Conservation (phyloP, 2,329 filamentous ascomycete species). For the Colletotrichum plurivorum region DNA sequence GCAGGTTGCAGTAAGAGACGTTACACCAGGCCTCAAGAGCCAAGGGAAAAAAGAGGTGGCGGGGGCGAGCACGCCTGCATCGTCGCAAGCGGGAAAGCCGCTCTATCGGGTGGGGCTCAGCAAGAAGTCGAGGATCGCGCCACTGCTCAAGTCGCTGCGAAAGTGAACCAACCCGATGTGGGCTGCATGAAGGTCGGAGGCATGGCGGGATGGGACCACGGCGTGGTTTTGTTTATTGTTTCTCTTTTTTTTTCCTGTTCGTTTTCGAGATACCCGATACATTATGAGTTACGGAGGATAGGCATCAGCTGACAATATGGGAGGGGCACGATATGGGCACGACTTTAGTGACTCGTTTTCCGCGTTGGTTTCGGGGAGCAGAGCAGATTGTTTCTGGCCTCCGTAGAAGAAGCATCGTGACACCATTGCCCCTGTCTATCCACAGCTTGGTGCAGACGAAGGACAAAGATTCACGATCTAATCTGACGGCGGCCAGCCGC, state of each 20-base stretch:
- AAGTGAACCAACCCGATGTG: slow-evolving; percentile 47
- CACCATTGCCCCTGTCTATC: neutral
- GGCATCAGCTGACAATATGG: slow-evolving; percentile 2
- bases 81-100: slow-evolving; percentile 52
- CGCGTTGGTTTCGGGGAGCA: no score
- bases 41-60: slow-evolving; percentile 37
- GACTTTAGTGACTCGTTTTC: neutral
- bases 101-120: slow-evolving; percentile 66
- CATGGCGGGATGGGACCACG: neutral
- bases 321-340: neutral
- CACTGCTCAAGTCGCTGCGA: slow-evolving; percentile 64
- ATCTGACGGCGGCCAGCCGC: neutral
- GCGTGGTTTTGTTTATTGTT: neutral
- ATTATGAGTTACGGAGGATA: slow-evolving; percentile 2
- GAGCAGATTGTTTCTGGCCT: no score
- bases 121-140: slow-evolving; percentile 64
- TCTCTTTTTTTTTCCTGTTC: neutral
- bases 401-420: no score
- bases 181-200: neutral
- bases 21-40: neutral
- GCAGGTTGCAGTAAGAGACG: slow-evolving; percentile 14
- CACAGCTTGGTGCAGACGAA: neutral
- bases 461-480: neutral
- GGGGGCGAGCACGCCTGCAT: slow-evolving; percentile 18
- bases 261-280: slow-evolving; percentile 24